Evolutionary conservation across 805 yeast species (phyloP).

Genomic region (Wickerhamiella allomyrinae): DNA sequence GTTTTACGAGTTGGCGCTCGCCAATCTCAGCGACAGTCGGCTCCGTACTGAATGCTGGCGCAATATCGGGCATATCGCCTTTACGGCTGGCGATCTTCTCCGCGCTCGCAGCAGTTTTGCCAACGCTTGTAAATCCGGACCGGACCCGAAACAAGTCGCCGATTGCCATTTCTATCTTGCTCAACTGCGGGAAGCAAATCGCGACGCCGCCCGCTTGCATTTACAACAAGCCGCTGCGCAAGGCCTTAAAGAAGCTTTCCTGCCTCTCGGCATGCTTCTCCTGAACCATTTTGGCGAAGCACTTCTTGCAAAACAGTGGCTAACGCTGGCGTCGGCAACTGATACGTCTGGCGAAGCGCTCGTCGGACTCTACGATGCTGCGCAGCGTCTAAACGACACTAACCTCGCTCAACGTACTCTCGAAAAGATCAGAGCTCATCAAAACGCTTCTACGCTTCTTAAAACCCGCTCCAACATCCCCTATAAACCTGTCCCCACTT

Average conservation of each 20-base stretch:
- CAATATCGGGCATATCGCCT: slow-evolving; percentile 44
- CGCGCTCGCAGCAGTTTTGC: slow-evolving; percentile 46
- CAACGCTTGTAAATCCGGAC: slow-evolving; percentile 45
- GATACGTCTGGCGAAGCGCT: slow-evolving; percentile 16
- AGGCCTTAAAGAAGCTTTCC: slow-evolving; percentile 66
- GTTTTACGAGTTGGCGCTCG: slow-evolving; percentile 43
- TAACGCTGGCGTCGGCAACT: slow-evolving; percentile 44
- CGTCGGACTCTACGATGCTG: slow-evolving; percentile 16
- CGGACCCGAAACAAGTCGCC: slow-evolving; percentile 35
- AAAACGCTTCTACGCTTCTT: slow-evolving; percentile 7
- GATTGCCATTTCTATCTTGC: slow-evolving; percentile 70
- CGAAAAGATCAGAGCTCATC: slow-evolving; percentile 6
- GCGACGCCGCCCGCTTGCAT: slow-evolving; percentile 50
- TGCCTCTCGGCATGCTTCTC: slow-evolving; percentile 65
- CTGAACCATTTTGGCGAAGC: slow-evolving; percentile 57
- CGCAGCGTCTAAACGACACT: slow-evolving; percentile 8
- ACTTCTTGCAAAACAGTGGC: slow-evolving; percentile 65
- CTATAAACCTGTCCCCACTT: neutral
- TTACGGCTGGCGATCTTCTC: slow-evolving; percentile 37
- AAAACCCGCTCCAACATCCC: neutral
- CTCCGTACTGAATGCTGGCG: slow-evolving; percentile 59
- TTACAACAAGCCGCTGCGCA: slow-evolving; percentile 62
- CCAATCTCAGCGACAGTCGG: slow-evolving; percentile 34
- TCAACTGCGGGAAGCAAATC: slow-evolving; percentile 50
- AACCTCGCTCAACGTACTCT: slow-evolving; percentile 4